Base-by-base conservation (phyloP, 2,329 filamentous ascomycete species). In the Paramyrothecium sp. region DNA sequence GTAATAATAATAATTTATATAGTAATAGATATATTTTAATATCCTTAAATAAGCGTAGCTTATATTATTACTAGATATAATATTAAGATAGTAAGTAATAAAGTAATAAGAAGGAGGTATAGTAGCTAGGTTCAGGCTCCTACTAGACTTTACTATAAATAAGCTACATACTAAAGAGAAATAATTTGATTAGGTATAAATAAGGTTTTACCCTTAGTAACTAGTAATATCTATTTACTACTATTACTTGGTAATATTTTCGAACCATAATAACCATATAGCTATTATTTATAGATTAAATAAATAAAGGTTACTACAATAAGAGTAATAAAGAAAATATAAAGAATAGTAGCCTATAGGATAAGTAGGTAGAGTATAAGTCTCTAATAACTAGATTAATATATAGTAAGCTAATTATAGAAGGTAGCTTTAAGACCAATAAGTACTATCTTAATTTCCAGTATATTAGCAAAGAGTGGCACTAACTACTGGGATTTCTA, bases 151-250 rank as follows among this genome's bases (percentile, higher is more conserved):
- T n/a, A n/a, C n/a, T 53, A 33, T n/a, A n/a, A n/a, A n/a, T n/a
- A n/a, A 53, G 26, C 51, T 53, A 41, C 16, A 53, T 53, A 34
- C 11, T 53, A 41, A 38, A 53, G 20, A 53, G 51, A 21, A 53
- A 48, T 53, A 53, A 23, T 34, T 33, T 53, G 13, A 23, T 44
- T 53, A 41, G 51, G 12, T 53, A 41, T 53, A 20, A 53, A 33
- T 38, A 53, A 53, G 51, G 51, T n/a, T 38, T 53, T 38, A 53
- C 33, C 20, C 34, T 53, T 53, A 53, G 30, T 53, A 53, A 33
- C 33, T 53, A 41, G 51, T 38, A 22, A 20, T 53, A 53, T 53
- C 20, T 53, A 38, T 53, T 33, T 53, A 41, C 26, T 53, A 34
- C 44, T 34, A 38, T 53, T 48, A 20, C 46, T 48, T 48, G 19